Percentiles rank a stretch among this genome's conserved stretches.
Evolutionary conservation across 495 filamentous ascomycete species (phyloP).

Genomic region (Penicillium bialowiezense): DNA sequence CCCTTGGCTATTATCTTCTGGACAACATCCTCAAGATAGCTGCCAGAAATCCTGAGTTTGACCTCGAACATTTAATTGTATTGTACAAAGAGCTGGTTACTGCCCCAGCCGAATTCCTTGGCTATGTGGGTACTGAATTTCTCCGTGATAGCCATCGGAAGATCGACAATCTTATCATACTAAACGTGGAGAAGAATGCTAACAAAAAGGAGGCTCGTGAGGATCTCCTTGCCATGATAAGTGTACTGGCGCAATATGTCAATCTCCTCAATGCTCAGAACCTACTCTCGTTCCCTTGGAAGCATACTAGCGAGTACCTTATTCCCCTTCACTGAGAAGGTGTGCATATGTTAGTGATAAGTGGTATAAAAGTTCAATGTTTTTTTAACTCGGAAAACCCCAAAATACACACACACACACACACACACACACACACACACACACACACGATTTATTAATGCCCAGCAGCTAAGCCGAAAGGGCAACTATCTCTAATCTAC

Average conservation of each 20-base stretch:
- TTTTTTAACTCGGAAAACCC: too few relatives aligned
- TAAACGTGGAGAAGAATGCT: background rate
- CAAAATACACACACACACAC: too few relatives aligned
- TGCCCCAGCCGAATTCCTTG: conserved; percentile 7
- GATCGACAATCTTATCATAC: conserved; percentile 3
- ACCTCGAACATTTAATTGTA: conserved; percentile 7
- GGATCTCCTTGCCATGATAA: conserved; percentile 13
- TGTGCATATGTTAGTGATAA: too few relatives aligned
- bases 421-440: background rate
- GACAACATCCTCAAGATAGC: conserved; percentile 9
- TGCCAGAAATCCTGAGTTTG: conserved; percentile 3
- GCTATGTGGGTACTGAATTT: conserved; percentile 2
- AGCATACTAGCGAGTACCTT: conserved; percentile 9
- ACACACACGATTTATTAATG: conserved; percentile 2
- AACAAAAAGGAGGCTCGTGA: conserved; percentile 5
- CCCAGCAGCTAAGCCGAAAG: conserved; percentile 3
- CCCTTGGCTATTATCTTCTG: conserved; percentile 10
- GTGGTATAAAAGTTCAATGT: too few relatives aligned
- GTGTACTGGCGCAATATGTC: conserved; percentile 12
- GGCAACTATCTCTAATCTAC: conserved; percentile 3
- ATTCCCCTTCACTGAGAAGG: background rate
- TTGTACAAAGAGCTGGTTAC: conserved; percentile 5
- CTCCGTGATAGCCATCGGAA: conserved; percentile 7
- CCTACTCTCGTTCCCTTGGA: conserved; percentile 13
- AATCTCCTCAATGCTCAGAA: conserved; percentile 18